Percentiles rank a stretch among this genome's conserved stretches.
These are phyloP conservation scores for Massarina eburnea DNA, from an alignment of 2,329 filamentous ascomycete genomes.

Conservation along the genomic window DNA sequence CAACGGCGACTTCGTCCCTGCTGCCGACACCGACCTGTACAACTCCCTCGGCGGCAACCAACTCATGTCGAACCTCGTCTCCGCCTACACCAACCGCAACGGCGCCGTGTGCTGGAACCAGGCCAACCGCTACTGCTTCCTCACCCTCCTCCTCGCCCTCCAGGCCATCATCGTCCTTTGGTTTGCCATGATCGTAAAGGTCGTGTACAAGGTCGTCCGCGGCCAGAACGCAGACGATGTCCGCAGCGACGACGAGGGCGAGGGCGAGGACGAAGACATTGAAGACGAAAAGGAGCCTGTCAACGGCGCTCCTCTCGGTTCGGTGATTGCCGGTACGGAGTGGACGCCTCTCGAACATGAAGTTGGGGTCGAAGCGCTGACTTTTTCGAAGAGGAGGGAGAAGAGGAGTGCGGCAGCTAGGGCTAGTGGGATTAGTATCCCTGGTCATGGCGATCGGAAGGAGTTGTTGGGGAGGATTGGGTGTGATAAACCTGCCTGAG, in stretches of 20 bases:
- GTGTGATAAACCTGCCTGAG: conserved; percentile 66
- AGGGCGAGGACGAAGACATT: conserved; percentile 65
- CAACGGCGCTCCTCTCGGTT: conserved; percentile 22
- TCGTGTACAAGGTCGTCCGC: conserved; percentile 76
- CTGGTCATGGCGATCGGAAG: conserved; percentile 74
- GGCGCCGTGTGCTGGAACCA: conserved; percentile 80
- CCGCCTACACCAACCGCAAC: conserved; percentile 70
- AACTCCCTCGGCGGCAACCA: conserved; percentile 44
- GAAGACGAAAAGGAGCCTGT: conserved; percentile 44
- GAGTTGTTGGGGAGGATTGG: conserved; percentile 80
- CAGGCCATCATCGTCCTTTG: conserved; percentile 81
- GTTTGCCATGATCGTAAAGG: conserved; percentile 85
- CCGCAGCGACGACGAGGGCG: conserved; percentile 82
- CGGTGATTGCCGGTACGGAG: conserved; percentile 32
- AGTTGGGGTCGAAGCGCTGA: conserved; percentile 71
- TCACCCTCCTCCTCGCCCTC: conserved; percentile 73
- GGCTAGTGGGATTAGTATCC: conserved; percentile 60
- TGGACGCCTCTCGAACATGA: conserved; percentile 66
- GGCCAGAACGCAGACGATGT: conserved; percentile 81
- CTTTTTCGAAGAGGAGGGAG: conserved; percentile 55
- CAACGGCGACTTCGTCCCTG: conserved; percentile 57
- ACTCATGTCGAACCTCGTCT: conserved; percentile 63
- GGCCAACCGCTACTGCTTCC: conserved; percentile 73
- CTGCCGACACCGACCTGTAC: conserved; percentile 52
- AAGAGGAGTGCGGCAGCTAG: conserved; percentile 52